Conservation (phyloP, 345 rosid species). For the Arabis alpina region DNA sequence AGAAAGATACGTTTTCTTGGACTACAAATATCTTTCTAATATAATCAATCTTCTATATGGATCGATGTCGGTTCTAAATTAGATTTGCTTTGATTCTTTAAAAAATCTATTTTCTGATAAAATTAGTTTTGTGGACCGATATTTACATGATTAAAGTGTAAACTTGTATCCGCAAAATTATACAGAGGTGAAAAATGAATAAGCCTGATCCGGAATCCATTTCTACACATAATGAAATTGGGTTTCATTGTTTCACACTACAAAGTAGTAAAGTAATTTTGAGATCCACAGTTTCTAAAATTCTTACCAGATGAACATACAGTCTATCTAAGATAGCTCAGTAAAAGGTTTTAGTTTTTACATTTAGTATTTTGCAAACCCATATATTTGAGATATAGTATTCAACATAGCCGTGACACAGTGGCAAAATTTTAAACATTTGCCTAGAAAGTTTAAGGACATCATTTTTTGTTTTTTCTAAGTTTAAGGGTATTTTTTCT, state of each 20-base stretch:
- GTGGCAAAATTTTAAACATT: too few species aligned
- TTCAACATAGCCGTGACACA: too few species aligned
- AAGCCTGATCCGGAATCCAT: not conserved
- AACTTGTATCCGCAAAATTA: not conserved
- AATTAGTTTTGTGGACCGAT: not conserved
- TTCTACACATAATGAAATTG: not conserved
- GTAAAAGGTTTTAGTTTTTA: not conserved
- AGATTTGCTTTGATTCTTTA: not conserved
- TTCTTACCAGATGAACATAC: not conserved
- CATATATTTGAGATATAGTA: too few species aligned
- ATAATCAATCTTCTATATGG: constrained; percentile 11
- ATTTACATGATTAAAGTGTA: not conserved
- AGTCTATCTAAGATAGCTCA: not conserved
- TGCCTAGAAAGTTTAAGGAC: too few species aligned
- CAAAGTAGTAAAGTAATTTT: not conserved
- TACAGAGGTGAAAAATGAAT: not conserved
- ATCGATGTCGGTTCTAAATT: constrained; percentile 9
- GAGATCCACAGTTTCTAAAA: not conserved
- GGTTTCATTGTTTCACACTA: not conserved
- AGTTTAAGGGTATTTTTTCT: too few species aligned
- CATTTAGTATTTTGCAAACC: too few species aligned
- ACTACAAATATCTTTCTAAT: constrained; percentile 14
- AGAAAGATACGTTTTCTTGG: constrained; percentile 27
- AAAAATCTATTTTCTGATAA: not conserved
- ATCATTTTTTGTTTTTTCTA: too few species aligned